A percentile compares a stretch with the other conserved stretches of the same genome.
These are phyloP conservation scores for Lactarius akahatsu DNA, from an alignment of 768 basidiomycete species.

Conservation along the genomic window DNA sequence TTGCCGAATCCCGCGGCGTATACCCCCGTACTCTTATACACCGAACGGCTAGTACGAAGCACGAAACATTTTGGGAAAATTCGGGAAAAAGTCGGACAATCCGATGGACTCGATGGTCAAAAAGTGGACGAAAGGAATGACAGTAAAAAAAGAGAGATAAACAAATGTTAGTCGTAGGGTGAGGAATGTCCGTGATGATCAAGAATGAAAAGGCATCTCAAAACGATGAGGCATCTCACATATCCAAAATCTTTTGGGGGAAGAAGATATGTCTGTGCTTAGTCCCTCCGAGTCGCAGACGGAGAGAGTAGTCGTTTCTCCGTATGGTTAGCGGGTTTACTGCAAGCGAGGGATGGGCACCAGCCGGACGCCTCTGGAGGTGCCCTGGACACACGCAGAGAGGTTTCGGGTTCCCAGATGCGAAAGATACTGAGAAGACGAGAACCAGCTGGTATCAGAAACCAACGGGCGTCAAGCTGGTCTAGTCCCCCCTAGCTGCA, in stretches of 20 bases:
- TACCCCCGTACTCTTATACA: neutral
- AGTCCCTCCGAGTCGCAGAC: neutral
- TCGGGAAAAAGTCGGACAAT: neutral
- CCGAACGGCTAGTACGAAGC: neutral
- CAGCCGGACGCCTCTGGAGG: neutral
- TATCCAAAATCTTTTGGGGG: slow-evolving; percentile 5
- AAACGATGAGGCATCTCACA: neutral
- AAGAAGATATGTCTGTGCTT: neutral
- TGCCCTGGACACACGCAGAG: neutral
- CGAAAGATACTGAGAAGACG: slow-evolving; percentile 16
- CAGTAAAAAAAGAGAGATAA: neutral
- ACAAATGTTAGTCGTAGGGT: neutral
- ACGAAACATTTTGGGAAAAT: neutral
- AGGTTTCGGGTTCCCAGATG: slow-evolving; percentile 13
- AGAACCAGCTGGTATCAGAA: neutral
- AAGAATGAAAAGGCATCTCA: neutral
- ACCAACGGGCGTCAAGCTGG: neutral
- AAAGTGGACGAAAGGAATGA: neutral
- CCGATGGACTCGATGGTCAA: neutral
- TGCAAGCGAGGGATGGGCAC: slow-evolving; percentile 5
- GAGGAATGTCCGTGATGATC: too few relatives aligned
- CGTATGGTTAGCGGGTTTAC: slow-evolving; percentile 3
- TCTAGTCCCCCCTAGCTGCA: neutral
- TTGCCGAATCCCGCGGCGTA: neutral
- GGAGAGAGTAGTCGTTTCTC: neutral